Percentiles rank a stretch among this genome's conserved stretches.
phyloP scores from a whole-genome alignment of 768 basidiomycete genomes.

The Amanita fuliginea region DNA sequence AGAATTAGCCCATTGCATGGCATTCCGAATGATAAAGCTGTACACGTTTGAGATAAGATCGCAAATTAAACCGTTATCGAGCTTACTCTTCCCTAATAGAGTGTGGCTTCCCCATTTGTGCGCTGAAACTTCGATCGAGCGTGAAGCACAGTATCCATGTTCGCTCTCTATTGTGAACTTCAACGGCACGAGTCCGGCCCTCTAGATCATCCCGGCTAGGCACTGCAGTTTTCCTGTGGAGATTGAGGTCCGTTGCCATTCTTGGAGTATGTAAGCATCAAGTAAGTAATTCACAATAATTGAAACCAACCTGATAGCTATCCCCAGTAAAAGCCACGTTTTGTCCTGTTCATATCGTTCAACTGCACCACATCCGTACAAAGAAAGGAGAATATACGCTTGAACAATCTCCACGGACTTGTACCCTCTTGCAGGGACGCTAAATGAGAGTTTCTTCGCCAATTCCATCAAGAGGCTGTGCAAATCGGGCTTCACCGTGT shows the following conservation, averaged over 20 bases:
- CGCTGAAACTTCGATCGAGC: slow-evolving; percentile 82
- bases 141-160: slow-evolving; percentile 88
- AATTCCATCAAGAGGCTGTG: slow-evolving; percentile 71
- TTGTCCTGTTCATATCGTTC: slow-evolving; percentile 96
- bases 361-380: slow-evolving; percentile 92
- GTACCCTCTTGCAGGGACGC: slow-evolving; percentile 75
- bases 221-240: slow-evolving; percentile 76
- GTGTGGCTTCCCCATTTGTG: slow-evolving; percentile 96
- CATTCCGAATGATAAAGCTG: slow-evolving; percentile 83
- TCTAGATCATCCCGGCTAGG: slow-evolving; percentile 63
- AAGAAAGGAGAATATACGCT: slow-evolving; percentile 78
- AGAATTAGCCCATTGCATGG: slow-evolving; percentile 61
- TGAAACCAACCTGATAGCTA: slow-evolving; percentile 59
- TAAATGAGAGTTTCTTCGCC: slow-evolving; percentile 82
- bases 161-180: slow-evolving; percentile 90
- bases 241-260: slow-evolving; percentile 92
- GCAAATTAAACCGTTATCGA: not conserved
- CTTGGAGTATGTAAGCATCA: slow-evolving; percentile 23
- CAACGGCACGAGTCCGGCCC: slow-evolving; percentile 64
- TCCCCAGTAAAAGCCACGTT: slow-evolving; percentile 84
- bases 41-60: slow-evolving; percentile 7
- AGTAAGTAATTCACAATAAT: not conserved
- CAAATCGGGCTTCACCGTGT: slow-evolving; percentile 70
- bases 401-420: slow-evolving; percentile 95
- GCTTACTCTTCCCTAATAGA: slow-evolving; percentile 89